Base-by-base conservation (phyloP, 2,329 filamentous ascomycete species). In the Colletotrichum chlorophyti region DNA sequence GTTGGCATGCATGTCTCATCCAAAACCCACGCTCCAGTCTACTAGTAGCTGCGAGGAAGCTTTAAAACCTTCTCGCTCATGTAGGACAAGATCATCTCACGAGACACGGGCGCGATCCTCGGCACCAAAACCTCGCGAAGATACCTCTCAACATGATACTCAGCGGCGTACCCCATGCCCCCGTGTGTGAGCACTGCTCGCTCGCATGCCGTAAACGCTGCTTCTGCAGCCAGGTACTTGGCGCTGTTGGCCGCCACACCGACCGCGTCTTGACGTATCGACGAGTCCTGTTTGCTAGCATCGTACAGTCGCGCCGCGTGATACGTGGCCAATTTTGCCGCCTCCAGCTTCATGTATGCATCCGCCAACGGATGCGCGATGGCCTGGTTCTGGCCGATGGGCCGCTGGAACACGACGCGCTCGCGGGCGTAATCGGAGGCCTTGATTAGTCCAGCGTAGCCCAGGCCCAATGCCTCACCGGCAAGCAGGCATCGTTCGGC, bases 41-140 rank as follows among this genome's bases (percentile, higher is more conserved):
- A 11, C 42, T 63, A 91, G 63, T 91, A 92, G 66, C 87, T 91
- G 58, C 85, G 77, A 1, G 89, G 89, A 23, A 91, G 65, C 4
- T 79, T 74, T n/a, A 91, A 71, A 0, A 84, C 88, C 73, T 84
- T 90, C 69, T 91, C 88, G 3, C 82, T 80, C 11, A 91, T 82
- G 69, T 86, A 91, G 64, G 91, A 91, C 76, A 90, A 75, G 49
- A 91, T 90, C 89, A 91, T 91, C 74, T 91, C 89, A 62, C 86
- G 71, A 54, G 83, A 87, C 0, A 89, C 80, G 0, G 86, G 86
- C 9, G 86, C 85, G 49, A 90, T 85, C 9, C 87, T 72, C 3
- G 86, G 86, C 34, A 89, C 83, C 55, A 88, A 76, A 50, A 83
- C 84, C 68, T 89, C 87, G n/a, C 86, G 73, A 57, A 89, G 76